A percentile compares a stretch with the other conserved stretches of the same genome.
Conservation (phyloP, 2,329 filamentous ascomycete species). For the Nemania sp. region DNA sequence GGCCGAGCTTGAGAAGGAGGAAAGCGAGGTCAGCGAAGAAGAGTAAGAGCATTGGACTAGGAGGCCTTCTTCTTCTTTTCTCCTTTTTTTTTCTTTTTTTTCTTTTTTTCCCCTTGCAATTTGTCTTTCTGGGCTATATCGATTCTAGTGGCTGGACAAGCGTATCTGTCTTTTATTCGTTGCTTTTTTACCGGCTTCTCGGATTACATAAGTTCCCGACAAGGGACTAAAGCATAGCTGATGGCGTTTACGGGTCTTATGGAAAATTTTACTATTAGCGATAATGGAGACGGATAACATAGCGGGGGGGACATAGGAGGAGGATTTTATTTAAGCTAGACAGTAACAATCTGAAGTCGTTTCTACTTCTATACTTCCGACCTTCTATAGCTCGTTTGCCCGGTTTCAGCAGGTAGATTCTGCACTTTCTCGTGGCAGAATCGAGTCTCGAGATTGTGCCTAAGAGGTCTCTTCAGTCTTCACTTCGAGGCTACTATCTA, state of each 20-base stretch:
- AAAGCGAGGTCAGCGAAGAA: conserved; percentile 43
- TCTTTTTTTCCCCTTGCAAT: not conserved
- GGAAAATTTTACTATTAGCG: not conserved
- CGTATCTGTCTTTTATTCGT: conserved; percentile 3
- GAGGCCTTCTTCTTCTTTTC: no score
- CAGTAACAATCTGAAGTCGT: not conserved
- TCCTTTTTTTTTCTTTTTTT: not conserved
- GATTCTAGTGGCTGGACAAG: not conserved
- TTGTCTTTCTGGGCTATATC: not conserved
- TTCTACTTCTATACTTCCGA: no score
- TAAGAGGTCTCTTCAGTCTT: no score
- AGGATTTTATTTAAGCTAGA: not conserved
- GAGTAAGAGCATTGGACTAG: conserved; percentile 29
- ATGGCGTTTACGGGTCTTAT: conserved; percentile 12
- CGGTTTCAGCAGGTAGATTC: no score
- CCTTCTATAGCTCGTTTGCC: not conserved
- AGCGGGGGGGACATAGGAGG: not conserved
- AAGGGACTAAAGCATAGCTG: conserved; percentile 6
- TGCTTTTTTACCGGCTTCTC: conserved; percentile 1
- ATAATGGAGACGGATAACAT: not conserved
- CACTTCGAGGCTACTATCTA: no score
- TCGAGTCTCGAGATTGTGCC: no score
- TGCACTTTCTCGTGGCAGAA: no score
- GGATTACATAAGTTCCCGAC: conserved; percentile 4
- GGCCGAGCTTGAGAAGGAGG: conserved; percentile 36